Evolutionary conservation across 306 rosid genomes (phyloP).

Genomic region (Lotus japonicus): DNA sequence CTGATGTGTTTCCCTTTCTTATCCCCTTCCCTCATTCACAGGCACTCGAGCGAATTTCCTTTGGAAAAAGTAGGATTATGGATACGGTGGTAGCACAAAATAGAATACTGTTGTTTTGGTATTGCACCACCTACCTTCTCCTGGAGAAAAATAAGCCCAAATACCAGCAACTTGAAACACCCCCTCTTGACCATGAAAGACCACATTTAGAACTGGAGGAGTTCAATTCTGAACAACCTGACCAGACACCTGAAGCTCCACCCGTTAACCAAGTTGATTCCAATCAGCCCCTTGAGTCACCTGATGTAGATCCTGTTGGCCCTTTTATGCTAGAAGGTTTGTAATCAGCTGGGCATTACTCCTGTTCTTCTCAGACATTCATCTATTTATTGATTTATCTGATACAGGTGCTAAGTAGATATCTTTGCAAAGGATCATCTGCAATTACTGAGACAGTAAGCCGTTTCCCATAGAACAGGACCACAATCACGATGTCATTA

Average conservation of each 20-base stretch:
- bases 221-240: constrained; percentile 27
- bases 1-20: constrained; percentile 10
- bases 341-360: constrained; percentile 60
- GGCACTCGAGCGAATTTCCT: constrained; percentile 85
- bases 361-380: constrained; percentile 54
- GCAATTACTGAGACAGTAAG: constrained; percentile 34
- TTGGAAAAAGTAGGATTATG: constrained; percentile 54
- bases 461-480: constrained; percentile 25
- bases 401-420: constrained; percentile 82
- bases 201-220: constrained; percentile 34
- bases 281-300: constrained; percentile 35
- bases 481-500: constrained; percentile 24
- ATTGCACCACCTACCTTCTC: constrained; percentile 75
- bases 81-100: constrained; percentile 76
- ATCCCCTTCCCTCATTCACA: constrained; percentile 22
- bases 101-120: constrained; percentile 81
- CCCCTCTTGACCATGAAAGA: constrained; percentile 30
- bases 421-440: constrained; percentile 49
- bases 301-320: constrained; percentile 52
- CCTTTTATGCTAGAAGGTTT: constrained; percentile 87
- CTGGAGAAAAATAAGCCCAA: constrained; percentile 80
- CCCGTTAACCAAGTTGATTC: constrained; percentile 34
- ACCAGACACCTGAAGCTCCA: constrained; percentile 35
- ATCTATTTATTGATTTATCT: constrained; percentile 55
- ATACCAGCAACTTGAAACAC: constrained; percentile 66